Conservation (phyloP, 768 basidiomycete species). For the Kwoniella newhampshirensis region DNA sequence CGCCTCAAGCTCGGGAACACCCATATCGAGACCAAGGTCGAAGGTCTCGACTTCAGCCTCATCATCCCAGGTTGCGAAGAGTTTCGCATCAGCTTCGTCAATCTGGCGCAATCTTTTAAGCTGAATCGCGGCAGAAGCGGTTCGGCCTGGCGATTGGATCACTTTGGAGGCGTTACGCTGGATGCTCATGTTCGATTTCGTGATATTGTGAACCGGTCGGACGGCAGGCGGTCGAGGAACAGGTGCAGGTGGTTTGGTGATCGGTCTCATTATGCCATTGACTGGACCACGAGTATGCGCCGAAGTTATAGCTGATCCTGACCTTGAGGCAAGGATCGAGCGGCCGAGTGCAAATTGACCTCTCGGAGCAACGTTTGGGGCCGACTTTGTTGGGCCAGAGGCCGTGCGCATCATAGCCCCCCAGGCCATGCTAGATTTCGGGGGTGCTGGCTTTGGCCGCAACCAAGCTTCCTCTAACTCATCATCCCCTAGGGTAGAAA, state of each 20-base stretch:
- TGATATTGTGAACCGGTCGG: neutral
- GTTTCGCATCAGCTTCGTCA: neutral
- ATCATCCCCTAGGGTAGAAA: conserved; percentile 1
- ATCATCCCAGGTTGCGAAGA: conserved; percentile 4
- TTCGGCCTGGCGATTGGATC: neutral
- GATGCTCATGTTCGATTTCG: neutral
- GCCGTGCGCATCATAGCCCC: neutral
- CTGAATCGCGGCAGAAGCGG: neutral
- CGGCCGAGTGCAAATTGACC: neutral
- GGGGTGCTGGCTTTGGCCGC: conserved; percentile 3
- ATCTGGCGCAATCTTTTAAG: neutral
- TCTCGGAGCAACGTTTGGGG: neutral
- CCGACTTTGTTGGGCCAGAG: neutral
- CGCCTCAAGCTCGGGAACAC: neutral
- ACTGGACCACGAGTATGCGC: neutral
- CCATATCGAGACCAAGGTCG: conserved; percentile 7
- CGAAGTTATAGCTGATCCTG: neutral
- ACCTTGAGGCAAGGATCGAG: neutral
- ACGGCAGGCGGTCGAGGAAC: conserved; percentile 11
- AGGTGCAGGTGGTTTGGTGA: conserved; percentile 5
- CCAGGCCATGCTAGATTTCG: neutral
- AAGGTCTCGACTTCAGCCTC: neutral
- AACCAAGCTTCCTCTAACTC: conserved; percentile 22
- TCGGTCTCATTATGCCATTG: neutral
- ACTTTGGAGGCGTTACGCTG: neutral